phyloP scores from a whole-genome alignment of 2,329 filamentous ascomycete genomes.

The Volutella citrinella region DNA sequence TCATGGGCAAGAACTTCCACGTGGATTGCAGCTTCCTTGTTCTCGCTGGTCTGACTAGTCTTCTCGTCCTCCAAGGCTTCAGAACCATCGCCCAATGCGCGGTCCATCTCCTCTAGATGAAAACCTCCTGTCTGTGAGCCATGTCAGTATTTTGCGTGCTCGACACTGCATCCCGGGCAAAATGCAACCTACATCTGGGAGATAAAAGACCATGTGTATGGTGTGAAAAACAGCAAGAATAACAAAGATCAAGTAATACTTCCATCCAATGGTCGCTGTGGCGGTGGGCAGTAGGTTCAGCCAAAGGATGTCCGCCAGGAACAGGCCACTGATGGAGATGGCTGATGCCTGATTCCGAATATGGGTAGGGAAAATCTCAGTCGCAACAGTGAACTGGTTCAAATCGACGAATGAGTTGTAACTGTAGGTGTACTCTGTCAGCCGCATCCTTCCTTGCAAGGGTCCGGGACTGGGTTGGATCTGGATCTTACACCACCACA shows the following conservation, averaged over 20 bases:
- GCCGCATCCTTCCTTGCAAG: neutral
- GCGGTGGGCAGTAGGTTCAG: conserved; percentile 3
- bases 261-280: conserved; percentile 3
- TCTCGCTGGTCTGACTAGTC: too few species aligned
- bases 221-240: conserved; percentile 2
- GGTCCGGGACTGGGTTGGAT: neutral
- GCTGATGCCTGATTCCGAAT: conserved; percentile 4
- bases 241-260: conserved; percentile 5
- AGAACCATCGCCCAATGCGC: neutral
- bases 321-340: conserved; percentile 3
- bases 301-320: conserved; percentile 6
- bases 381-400: conserved; percentile 4
- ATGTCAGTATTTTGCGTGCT: neutral
- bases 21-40: neutral
- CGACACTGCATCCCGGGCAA: neutral
- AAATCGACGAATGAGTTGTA: conserved; percentile 6
- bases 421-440: conserved; percentile 1
- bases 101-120: conserved; percentile 4
- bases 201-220: conserved; percentile 1
- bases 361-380: conserved; percentile 5
- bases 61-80: neutral
- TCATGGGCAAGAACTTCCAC: neutral
- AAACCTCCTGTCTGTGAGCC: neutral
- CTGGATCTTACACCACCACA: conserved; percentile 4
- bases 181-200: conserved; percentile 1